These are phyloP conservation scores for Penicillium bialowiezense DNA, from an alignment of 495 filamentous ascomycete genomes.

Conservation along the genomic window DNA sequence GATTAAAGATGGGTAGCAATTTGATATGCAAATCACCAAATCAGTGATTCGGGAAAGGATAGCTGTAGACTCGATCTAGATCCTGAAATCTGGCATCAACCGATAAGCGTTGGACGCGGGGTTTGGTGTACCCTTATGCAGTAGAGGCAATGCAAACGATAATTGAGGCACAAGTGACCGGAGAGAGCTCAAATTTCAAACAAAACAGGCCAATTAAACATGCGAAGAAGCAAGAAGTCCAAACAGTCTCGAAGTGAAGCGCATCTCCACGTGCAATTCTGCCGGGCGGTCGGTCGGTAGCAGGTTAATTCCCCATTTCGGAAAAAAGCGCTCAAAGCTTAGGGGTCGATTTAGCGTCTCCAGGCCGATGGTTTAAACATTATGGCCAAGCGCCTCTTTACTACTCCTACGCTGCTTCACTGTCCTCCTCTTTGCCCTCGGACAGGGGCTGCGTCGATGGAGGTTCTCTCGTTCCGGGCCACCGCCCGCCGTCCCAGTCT, in stretches of 20 bases:
- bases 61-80: background rate
- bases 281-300: conserved; percentile 15
- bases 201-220: too few species aligned
- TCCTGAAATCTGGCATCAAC: conserved; percentile 12
- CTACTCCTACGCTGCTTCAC: conserved; percentile 25
- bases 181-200: too few species aligned
- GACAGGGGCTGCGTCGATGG: conserved; percentile 32
- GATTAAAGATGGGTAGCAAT: background rate
- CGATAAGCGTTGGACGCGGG: background rate
- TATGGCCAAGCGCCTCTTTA: conserved; percentile 41
- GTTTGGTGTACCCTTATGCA: too few species aligned
- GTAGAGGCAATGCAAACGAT: too few species aligned
- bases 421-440: conserved; percentile 29
- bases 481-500: conserved; percentile 33
- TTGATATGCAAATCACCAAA: background rate
- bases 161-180: too few species aligned
- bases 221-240: too few species aligned
- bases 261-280: conserved; percentile 15
- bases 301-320: conserved; percentile 10
- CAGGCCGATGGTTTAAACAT: conserved; percentile 32
- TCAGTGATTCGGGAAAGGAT: background rate
- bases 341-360: conserved; percentile 9
- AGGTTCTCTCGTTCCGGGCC: conserved; percentile 41
- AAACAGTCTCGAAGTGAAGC: too few species aligned
- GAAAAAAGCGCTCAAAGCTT: conserved; percentile 12